Percentiles rank a stretch among this genome's conserved stretches.
Evolutionary conservation across 2,329 filamentous ascomycete genomes (phyloP).

Genomic region (Arthrobotrys pseudoclavata): DNA sequence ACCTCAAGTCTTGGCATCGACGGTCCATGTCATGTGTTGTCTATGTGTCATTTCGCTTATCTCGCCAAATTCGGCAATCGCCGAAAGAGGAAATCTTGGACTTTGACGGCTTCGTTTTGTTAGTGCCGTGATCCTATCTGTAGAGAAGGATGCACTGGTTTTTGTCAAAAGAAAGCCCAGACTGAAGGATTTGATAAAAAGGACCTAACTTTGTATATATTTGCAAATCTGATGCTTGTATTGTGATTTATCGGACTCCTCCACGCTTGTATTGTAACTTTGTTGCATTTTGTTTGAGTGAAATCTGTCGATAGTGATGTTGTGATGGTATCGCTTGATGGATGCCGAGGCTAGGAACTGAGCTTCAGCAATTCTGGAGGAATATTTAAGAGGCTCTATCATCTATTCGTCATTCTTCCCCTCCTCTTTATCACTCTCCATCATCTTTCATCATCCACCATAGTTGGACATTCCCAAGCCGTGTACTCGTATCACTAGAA

Average conservation of each 20-base stretch:
- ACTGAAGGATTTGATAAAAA: not conserved
- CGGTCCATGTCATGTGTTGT: constrained; percentile 1
- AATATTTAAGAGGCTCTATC: no score
- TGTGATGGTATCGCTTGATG: not conserved
- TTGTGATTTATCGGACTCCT: not conserved
- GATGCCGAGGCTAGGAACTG: no score
- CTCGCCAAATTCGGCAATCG: constrained; percentile 1
- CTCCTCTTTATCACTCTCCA: no score
- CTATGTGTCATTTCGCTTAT: not conserved
- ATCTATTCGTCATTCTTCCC: no score
- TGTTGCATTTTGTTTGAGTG: constrained; percentile 2
- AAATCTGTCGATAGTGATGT: not conserved
- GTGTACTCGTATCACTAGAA: no score
- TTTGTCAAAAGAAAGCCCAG: no score
- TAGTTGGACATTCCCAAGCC: no score
- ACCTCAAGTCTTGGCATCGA: not conserved
- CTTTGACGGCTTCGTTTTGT: not conserved
- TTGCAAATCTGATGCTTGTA: not conserved
- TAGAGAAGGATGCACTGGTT: no score
- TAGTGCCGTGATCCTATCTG: not conserved
- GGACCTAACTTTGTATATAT: not conserved
- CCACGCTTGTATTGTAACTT: not conserved
- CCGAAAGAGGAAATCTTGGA: constrained; percentile 32
- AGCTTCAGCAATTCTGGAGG: no score
- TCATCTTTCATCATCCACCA: no score